Evolutionary conservation across 257 asterid species (phyloP).

Genomic region (Solanum chaucha): DNA sequence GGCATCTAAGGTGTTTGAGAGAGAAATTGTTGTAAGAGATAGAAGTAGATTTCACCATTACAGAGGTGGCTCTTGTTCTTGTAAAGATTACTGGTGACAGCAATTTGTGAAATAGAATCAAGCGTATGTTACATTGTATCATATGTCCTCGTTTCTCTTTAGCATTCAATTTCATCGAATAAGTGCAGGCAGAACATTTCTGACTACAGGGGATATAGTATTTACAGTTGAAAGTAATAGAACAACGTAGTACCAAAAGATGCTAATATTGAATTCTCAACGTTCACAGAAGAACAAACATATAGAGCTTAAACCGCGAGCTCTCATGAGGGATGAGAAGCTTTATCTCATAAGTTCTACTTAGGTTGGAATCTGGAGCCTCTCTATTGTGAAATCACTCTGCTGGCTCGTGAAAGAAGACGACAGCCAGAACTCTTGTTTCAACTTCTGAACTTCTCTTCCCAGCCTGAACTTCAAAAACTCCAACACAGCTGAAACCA

Average conservation of each 20-base stretch:
- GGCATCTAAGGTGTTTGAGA: slow-evolving; percentile 42
- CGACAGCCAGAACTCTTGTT: slow-evolving; percentile 34
- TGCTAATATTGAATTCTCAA: neutral
- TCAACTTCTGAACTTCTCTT: slow-evolving; percentile 32
- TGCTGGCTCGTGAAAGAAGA: slow-evolving; percentile 17
- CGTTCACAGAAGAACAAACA: neutral
- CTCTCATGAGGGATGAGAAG: neutral
- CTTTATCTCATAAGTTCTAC: slow-evolving; percentile 10
- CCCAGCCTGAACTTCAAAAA: slow-evolving; percentile 39
- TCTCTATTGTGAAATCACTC: slow-evolving; percentile 11
- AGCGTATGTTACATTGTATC: neutral
- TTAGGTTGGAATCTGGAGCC: slow-evolving; percentile 42
- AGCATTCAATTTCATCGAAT: neutral
- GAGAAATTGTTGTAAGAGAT: slow-evolving; percentile 55
- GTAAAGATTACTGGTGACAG: slow-evolving; percentile 58
- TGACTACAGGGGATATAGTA: neutral
- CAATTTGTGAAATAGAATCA: neutral
- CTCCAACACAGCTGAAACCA: slow-evolving; percentile 34
- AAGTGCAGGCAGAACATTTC: neutral
- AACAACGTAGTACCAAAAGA: neutral
- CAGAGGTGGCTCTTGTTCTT: slow-evolving; percentile 53
- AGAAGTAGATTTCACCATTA: slow-evolving; percentile 66
- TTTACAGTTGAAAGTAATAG: neutral
- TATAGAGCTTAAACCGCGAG: neutral
- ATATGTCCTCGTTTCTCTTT: neutral